A percentile compares a stretch with the other conserved stretches of the same genome.
phyloP scores from a whole-genome alignment of 2,329 filamentous ascomycete genomes.

The Fusarium pseudoanthophilum region DNA sequence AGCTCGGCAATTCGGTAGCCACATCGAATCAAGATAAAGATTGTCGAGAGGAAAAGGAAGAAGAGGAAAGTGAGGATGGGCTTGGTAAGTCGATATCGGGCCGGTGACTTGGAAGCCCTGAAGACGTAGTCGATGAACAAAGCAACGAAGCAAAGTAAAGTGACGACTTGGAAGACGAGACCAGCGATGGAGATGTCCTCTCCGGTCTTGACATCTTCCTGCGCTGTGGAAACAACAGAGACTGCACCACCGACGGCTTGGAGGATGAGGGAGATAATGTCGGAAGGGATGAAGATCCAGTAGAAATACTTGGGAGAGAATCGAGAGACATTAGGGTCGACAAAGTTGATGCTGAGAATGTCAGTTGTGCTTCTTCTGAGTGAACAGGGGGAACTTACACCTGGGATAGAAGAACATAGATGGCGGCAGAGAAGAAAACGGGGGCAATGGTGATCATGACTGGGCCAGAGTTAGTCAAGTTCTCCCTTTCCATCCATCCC shows the following conservation, averaged over 20 bases:
- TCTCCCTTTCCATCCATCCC: not conserved
- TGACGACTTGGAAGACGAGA: slow-evolving; percentile 62
- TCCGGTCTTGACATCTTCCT: slow-evolving; percentile 47
- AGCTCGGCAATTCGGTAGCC: slow-evolving; percentile 70
- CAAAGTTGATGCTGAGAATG: slow-evolving; percentile 31
- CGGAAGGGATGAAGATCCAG: slow-evolving; percentile 54
- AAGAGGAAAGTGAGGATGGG: slow-evolving; percentile 60
- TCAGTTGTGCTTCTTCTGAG: not conserved
- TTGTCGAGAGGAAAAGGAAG: slow-evolving; percentile 61
- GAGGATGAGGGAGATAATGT: slow-evolving; percentile 61
- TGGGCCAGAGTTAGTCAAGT: slow-evolving; percentile 21
- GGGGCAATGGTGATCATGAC: slow-evolving; percentile 49
- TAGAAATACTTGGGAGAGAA: slow-evolving; percentile 38
- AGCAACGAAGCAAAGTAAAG: slow-evolving; percentile 57
- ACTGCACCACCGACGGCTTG: slow-evolving; percentile 63
- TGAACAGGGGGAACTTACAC: slow-evolving; percentile 33
- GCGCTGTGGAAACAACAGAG: slow-evolving; percentile 51
- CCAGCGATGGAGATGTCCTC: slow-evolving; percentile 63
- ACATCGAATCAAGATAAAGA: slow-evolving; percentile 67
- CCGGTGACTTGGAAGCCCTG: slow-evolving; percentile 42
- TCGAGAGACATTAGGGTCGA: slow-evolving; percentile 41
- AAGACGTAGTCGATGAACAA: slow-evolving; percentile 57
- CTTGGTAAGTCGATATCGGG: slow-evolving; percentile 45
- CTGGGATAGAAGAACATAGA: slow-evolving; percentile 45
- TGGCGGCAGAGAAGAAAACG: slow-evolving; percentile 46